Conservation (phyloP, 257 asterid genomes). For the Anisodus acutangulus region DNA sequence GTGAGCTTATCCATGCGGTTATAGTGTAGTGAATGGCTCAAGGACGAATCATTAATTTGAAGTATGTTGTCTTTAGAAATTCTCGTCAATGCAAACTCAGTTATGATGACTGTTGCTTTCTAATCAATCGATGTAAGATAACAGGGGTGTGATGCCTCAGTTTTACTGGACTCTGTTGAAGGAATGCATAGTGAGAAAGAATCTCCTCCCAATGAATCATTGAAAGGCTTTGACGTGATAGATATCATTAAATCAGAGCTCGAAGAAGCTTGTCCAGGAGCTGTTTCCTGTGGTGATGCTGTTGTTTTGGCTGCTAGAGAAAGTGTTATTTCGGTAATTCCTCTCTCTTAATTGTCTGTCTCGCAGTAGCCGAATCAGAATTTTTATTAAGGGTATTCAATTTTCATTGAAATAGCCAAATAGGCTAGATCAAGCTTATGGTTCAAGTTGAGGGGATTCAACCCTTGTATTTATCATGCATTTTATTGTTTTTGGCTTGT, state of each 20-base stretch:
- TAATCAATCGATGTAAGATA: constrained; percentile 1
- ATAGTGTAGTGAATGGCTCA: background rate
- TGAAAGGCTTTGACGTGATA: constrained; percentile 58
- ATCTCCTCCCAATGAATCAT: constrained; percentile 55
- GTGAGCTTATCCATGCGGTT: too few relatives aligned
- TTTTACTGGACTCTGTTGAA: constrained; percentile 61
- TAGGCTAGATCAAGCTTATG: too few relatives aligned
- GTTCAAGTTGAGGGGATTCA: too few relatives aligned
- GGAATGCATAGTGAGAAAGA: constrained; percentile 60
- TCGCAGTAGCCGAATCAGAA: too few relatives aligned
- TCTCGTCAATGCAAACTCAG: background rate
- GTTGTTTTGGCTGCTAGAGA: constrained; percentile 83
- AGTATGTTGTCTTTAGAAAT: background rate
- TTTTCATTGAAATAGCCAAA: too few relatives aligned
- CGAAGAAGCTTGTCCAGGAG: constrained; percentile 70
- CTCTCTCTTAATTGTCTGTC: constrained; percentile 8
- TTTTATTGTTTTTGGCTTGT: too few relatives aligned
- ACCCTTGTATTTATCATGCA: too few relatives aligned
- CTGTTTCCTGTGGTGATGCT: constrained; percentile 81
- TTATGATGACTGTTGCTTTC: constrained; percentile 23
- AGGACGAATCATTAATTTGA: background rate
- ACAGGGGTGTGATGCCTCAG: constrained; percentile 87
- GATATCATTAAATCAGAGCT: constrained; percentile 60
- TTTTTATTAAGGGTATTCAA: too few relatives aligned
- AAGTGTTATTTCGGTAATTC: constrained; percentile 61